Conservation (phyloP, 164 flowering plant species). For the Vitis labrusca region DNA sequence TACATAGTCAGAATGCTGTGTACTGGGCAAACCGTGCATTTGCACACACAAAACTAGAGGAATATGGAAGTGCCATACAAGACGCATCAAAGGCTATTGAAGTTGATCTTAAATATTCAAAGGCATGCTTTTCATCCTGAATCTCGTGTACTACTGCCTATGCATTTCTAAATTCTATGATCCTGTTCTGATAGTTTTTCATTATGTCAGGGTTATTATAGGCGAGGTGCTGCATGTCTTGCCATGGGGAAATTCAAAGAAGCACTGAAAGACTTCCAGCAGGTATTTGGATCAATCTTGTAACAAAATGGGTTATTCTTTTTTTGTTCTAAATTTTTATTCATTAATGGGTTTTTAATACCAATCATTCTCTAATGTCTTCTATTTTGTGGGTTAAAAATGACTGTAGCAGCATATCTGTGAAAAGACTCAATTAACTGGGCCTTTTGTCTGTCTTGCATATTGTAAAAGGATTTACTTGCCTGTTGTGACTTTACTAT, state of each 20-base stretch:
- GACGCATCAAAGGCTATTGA: constrained; percentile 95
- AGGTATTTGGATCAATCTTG: constrained; percentile 39
- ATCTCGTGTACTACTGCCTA: background rate
- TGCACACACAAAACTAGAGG: constrained; percentile 93
- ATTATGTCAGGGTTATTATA: constrained; percentile 77
- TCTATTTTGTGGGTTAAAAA: no score
- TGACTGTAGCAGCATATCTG: no score
- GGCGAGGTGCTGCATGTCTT: constrained; percentile 96
- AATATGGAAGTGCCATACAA: constrained; percentile 92
- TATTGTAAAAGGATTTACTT: no score
- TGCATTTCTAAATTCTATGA: background rate
- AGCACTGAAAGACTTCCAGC: constrained; percentile 95
- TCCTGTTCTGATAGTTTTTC: constrained; percentile 21
- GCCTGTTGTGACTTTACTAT: no score
- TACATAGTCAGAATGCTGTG: constrained; percentile 73
- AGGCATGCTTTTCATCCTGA: constrained; percentile 43
- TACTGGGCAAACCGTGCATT: constrained; percentile 97
- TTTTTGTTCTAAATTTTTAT: background rate
- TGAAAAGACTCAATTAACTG: no score
- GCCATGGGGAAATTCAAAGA: constrained; percentile 98
- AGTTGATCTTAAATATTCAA: constrained; percentile 85
- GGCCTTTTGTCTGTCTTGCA: no score
- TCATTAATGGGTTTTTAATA: background rate
- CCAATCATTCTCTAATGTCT: no score
- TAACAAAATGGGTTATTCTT: background rate